Base-by-base conservation (phyloP, 2,329 filamentous ascomycete genomes). In the Juglanconis oblonga region DNA sequence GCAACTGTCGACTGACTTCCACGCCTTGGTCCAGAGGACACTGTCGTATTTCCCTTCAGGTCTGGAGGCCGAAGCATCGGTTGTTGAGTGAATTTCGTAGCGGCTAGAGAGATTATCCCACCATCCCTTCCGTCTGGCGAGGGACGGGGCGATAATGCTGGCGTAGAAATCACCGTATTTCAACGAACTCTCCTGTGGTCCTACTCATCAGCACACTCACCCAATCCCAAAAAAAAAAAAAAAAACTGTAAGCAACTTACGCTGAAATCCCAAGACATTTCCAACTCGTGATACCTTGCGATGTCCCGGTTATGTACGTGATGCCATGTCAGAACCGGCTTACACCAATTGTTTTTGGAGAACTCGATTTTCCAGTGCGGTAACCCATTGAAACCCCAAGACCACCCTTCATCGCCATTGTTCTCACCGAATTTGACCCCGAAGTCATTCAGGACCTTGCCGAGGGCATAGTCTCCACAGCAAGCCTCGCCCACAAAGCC, bases 41-140 rank as follows among this genome's bases (percentile, higher is more conserved):
- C 31, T 42, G 9, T 61, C 59, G 17, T 65, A 64, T 1, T 50
- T 57, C 3, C 33, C 38, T 29, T 64, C 56, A 6, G 64, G 67
- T 1, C 62, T 59, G 24, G 66, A 55, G 7, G 63, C 64, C 2
- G 57, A 60, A 29, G 62, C 47, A 9, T 62, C 56, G 13, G 62
- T 65, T 13, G 55, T 64, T 8, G 67, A 68, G 17, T 61, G 62
- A 24, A 69, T 66, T 17, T 68, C 64, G 48, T 68, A 64, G 35
- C 64, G 65, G 40, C 63, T 64, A 3, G 68, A 68, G 47, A 61
- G 62, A 33, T 69, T 70, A 38, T 68, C 66, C 67, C 65, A 68
- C 67, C 67, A 69, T 35, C 65, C 61, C 3, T 65, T 64, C 8
- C 67, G 63, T 8, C 60, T 52, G 32, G 54, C 59, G 32, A 68